These are phyloP conservation scores for Plantago ovata DNA, from an alignment of 257 asterid species.

Conservation along the genomic window DNA sequence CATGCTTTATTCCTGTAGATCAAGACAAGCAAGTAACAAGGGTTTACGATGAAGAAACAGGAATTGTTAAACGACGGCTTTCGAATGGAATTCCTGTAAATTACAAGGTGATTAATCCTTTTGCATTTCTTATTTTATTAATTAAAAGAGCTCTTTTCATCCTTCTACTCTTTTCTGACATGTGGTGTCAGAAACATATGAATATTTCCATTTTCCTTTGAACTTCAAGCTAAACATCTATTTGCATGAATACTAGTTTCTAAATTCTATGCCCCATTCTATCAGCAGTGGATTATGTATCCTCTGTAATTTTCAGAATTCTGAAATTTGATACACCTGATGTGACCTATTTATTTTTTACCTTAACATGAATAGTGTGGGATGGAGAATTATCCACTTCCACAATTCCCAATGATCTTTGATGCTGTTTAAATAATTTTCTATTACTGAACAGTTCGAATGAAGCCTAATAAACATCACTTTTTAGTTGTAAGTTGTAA, in stretches of 20 bases:
- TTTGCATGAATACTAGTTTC: conserved; percentile 17
- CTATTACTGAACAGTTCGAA: too few relatives aligned
- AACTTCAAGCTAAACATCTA: conserved; percentile 3
- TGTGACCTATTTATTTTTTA: too few relatives aligned
- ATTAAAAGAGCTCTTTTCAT: conserved; percentile 13
- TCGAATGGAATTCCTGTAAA: conserved; percentile 97
- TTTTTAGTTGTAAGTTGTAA: too few relatives aligned
- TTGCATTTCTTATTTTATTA: conserved; percentile 2
- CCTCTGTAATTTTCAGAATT: too few relatives aligned
- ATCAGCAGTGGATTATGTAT: too few relatives aligned
- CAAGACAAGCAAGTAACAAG: conserved; percentile 49
- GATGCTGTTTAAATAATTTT: too few relatives aligned
- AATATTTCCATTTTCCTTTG: background rate
- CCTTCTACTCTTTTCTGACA: background rate
- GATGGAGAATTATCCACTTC: too few relatives aligned
- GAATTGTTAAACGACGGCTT: conserved; percentile 81
- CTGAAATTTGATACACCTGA: too few relatives aligned
- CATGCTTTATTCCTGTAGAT: conserved; percentile 69
- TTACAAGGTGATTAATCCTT: conserved; percentile 56
- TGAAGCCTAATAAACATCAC: too few relatives aligned
- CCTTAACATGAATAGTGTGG: too few relatives aligned
- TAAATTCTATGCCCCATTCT: conserved; percentile 1
- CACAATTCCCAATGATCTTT: too few relatives aligned
- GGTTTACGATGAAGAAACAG: conserved; percentile 77
- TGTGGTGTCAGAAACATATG: conserved; percentile 10